Percentiles rank a stretch among this genome's conserved stretches.
Evolutionary conservation across 164 flowering plant species (phyloP).

Genomic region (Sextonia rubra): DNA sequence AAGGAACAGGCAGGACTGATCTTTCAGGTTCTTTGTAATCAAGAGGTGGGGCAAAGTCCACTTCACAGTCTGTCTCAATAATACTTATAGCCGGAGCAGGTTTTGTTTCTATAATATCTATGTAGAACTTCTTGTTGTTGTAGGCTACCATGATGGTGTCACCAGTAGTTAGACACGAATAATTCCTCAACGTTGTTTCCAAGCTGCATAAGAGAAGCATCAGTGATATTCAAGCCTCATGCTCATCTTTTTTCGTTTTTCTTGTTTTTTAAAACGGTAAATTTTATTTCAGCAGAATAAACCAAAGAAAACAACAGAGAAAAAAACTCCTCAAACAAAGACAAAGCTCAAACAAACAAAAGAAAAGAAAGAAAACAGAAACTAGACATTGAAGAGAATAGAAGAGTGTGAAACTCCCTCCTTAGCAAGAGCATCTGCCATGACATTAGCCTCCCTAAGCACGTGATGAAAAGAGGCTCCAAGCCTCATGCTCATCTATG

Average conservation of each 20-base stretch:
- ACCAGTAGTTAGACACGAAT: constrained; percentile 84
- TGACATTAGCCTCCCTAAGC: too few relatives aligned
- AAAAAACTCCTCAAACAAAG: too few relatives aligned
- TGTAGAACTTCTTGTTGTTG: constrained; percentile 77
- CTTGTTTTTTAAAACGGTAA: too few relatives aligned
- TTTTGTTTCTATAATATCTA: constrained; percentile 80
- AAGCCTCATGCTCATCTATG: neutral
- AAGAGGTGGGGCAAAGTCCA: constrained; percentile 94
- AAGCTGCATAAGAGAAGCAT: constrained; percentile 46
- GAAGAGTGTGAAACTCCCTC: too few relatives aligned
- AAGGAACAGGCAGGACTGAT: constrained; percentile 26
- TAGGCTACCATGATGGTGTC: constrained; percentile 93
- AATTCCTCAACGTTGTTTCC: constrained; percentile 88
- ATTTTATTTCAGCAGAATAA: too few relatives aligned
- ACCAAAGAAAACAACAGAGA: too few relatives aligned
- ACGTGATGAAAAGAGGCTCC: too few relatives aligned
- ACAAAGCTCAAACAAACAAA: too few relatives aligned
- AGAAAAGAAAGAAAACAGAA: too few relatives aligned
- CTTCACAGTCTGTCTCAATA: constrained; percentile 95
- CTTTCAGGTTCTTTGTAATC: constrained; percentile 84
- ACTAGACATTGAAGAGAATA: too few relatives aligned
- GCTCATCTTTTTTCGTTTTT: too few relatives aligned
- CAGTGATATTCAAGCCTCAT: neutral
- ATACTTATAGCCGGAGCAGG: constrained; percentile 80
- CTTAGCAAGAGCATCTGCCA: too few relatives aligned